phyloP scores from a whole-genome alignment of 257 asterid genomes.

The Plantago major region DNA sequence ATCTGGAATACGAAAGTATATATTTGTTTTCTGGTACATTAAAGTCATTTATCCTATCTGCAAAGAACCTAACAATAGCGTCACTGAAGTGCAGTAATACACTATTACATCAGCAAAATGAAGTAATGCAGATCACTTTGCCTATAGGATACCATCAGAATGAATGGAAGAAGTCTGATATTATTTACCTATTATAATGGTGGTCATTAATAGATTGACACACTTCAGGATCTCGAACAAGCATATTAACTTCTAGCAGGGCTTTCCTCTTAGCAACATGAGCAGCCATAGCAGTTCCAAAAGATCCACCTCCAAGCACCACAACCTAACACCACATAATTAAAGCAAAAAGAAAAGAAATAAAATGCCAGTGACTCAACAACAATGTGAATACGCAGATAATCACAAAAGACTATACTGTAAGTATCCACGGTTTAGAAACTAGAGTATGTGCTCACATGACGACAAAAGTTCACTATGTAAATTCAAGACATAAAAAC shows the following conservation, averaged over 20 bases:
- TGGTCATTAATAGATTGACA: slow-evolving; percentile 58
- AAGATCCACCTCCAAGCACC: slow-evolving; percentile 96
- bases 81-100: neutral
- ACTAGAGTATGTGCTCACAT: slow-evolving; percentile 41
- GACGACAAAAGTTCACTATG: too few species aligned
- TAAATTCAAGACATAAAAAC: too few species aligned
- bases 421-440: too few species aligned
- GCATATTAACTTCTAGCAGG: slow-evolving; percentile 66
- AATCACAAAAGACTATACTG: neutral
- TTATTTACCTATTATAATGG: slow-evolving; percentile 52
- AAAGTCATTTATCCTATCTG: neutral
- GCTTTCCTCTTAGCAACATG: slow-evolving; percentile 76
- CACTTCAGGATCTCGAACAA: slow-evolving; percentile 68
- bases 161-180: slow-evolving; percentile 3
- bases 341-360: neutral
- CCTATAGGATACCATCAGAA: slow-evolving; percentile 7
- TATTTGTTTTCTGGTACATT: neutral
- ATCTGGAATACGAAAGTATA: slow-evolving; percentile 19
- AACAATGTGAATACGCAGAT: neutral
- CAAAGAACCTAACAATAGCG: neutral
- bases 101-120: neutral
- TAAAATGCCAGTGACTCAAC: neutral
- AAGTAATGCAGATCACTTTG: neutral
- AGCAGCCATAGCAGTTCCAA: slow-evolving; percentile 95
- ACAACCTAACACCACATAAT: slow-evolving; percentile 49